Percentiles rank a stretch among this genome's conserved stretches.
Evolutionary conservation across 805 yeast genomes (phyloP).

Genomic region (Barnettozyma sucrosica): DNA sequence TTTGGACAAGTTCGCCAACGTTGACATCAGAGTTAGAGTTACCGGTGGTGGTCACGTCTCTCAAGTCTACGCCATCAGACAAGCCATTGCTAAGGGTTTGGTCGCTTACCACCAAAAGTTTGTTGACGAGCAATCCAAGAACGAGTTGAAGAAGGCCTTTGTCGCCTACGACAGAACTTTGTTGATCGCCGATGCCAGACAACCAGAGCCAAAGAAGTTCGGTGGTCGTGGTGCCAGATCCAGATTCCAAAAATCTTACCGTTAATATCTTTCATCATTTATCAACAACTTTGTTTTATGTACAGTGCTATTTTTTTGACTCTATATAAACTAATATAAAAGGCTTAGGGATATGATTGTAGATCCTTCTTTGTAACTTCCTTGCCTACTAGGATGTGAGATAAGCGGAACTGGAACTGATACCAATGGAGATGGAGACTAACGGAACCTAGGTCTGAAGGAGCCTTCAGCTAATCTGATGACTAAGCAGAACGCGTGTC

Average conservation of each 20-base stretch:
- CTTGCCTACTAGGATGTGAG: too few species aligned
- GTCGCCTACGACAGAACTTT: constrained; percentile 98
- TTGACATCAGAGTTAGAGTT: constrained; percentile 98
- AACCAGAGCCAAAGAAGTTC: constrained; percentile 99
- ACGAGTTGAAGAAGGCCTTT: constrained; percentile 98
- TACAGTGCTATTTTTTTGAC: constrained; percentile 18
- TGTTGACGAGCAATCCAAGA: constrained; percentile 99
- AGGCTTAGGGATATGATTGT: constrained; percentile 6
- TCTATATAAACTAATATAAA: constrained; percentile 12
- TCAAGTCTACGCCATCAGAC: constrained; percentile 99
- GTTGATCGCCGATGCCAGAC: constrained; percentile 98
- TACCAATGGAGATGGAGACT: too few species aligned
- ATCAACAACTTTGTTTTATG: constrained; percentile 12
- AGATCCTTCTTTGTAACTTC: not conserved
- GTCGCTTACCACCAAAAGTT: constrained; percentile 99
- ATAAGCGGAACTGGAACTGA: too few species aligned
- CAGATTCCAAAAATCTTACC: constrained; percentile 99
- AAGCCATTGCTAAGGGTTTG: constrained; percentile 99
- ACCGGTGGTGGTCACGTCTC: constrained; percentile 99
- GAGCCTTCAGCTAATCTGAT: not conserved
- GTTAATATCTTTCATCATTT: constrained; percentile 46
- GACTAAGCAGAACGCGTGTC: not conserved
- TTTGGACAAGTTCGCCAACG: constrained; percentile 95
- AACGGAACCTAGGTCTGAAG: not conserved
- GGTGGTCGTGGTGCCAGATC: constrained; percentile 99